Evolutionary conservation across 2,329 filamentous ascomycete species (phyloP).

Genomic region (Macroventuria anomochaeta): DNA sequence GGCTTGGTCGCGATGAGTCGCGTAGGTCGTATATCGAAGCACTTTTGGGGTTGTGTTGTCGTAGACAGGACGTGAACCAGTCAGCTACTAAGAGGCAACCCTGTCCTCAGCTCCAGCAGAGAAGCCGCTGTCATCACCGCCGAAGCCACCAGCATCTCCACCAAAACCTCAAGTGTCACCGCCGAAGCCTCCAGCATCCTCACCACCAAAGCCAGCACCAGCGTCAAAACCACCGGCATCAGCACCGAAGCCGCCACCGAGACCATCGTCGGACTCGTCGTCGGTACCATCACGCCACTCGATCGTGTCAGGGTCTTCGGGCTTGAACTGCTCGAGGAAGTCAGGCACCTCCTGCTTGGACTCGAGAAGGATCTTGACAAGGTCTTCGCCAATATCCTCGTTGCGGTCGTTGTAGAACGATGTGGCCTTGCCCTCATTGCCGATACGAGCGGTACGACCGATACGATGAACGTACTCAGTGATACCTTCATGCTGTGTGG

Average conservation of each 20-base stretch:
- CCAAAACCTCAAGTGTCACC: slow-evolving; percentile 20
- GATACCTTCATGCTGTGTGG: slow-evolving; percentile 78
- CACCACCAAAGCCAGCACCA: slow-evolving; percentile 19
- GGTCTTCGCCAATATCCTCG: slow-evolving; percentile 71
- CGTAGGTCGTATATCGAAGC: background rate
- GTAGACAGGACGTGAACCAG: background rate
- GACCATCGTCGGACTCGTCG: slow-evolving; percentile 41
- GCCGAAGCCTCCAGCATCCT: slow-evolving; percentile 2
- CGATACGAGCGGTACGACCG: slow-evolving; percentile 93
- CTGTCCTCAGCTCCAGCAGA: slow-evolving; percentile 31
- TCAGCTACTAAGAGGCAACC: slow-evolving; percentile 37
- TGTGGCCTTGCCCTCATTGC: slow-evolving; percentile 81
- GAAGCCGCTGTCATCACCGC: slow-evolving; percentile 20
- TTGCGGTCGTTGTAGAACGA: slow-evolving; percentile 88
- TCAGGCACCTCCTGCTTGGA: slow-evolving; percentile 79
- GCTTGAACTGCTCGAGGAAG: slow-evolving; percentile 72
- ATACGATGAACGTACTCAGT: slow-evolving; percentile 95
- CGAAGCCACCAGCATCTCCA: slow-evolving; percentile 18
- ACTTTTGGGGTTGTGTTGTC: background rate
- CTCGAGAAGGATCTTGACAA: slow-evolving; percentile 84
- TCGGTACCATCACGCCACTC: slow-evolving; percentile 61
- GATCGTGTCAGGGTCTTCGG: slow-evolving; percentile 60
- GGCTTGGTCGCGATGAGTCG: background rate
- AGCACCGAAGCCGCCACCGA: slow-evolving; percentile 24
- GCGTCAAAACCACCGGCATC: slow-evolving; percentile 17